phyloP scores from a whole-genome alignment of 192 early-diverging fungal species.

The Coemansia reversa region DNA sequence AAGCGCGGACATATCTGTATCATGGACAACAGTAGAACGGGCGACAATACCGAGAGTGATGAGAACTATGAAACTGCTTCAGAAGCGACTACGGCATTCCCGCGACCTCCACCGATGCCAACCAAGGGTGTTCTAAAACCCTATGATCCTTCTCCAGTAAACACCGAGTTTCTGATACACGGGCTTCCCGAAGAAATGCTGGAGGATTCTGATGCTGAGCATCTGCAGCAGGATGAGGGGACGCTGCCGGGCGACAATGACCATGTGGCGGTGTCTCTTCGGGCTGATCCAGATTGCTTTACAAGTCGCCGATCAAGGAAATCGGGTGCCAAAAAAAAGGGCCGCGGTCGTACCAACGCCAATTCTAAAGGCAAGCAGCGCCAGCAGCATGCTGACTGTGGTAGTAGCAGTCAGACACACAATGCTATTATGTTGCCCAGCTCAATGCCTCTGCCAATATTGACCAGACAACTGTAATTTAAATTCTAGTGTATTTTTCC shows the following conservation, averaged over 20 bases:
- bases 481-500: constrained; percentile 19
- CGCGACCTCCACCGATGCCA: not conserved
- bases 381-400: constrained; percentile 6
- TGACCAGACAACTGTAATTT: constrained; percentile 44
- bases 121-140: constrained; percentile 51
- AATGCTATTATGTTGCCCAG: constrained; percentile 15
- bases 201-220: constrained; percentile 6
- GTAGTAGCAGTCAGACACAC: not conserved
- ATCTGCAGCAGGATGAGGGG: not conserved
- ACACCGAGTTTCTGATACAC: constrained; percentile 25
- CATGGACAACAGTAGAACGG: constrained; percentile 12
- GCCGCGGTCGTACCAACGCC: constrained; percentile 5
- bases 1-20: constrained; percentile 46
- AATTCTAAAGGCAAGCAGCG: constrained; percentile 5
- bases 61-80: not conserved
- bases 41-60: constrained; percentile 1
- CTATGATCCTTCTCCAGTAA: constrained; percentile 38
- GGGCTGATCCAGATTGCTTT: not conserved
- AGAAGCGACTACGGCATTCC: not conserved
- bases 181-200: constrained; percentile 15
- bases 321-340: constrained; percentile 29
- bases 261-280: not conserved
- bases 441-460: constrained; percentile 31
- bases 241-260: not conserved
- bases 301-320: constrained; percentile 15